phyloP scores from a whole-genome alignment of 2,329 filamentous ascomycete genomes.

The Cyphellophora attinorum region DNA sequence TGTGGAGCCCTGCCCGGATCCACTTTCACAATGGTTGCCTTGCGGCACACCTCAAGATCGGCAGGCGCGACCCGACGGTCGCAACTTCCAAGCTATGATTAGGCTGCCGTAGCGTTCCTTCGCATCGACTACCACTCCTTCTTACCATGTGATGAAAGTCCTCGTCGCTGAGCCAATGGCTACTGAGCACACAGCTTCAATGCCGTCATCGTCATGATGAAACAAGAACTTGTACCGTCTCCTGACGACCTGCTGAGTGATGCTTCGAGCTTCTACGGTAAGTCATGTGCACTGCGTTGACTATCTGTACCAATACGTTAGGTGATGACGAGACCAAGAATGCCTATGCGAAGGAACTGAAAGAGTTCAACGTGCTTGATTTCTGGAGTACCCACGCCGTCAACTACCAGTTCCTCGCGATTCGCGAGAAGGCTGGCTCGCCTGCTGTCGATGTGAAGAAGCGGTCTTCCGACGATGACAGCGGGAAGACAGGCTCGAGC shows the following conservation, averaged over 20 bases:
- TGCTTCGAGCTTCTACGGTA: constrained; percentile 37
- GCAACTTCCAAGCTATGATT: too few species aligned
- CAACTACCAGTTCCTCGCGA: constrained; percentile 13
- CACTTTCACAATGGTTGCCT: too few species aligned
- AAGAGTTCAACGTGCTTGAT: constrained; percentile 38
- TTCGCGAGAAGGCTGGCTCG: constrained; percentile 4
- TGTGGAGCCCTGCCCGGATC: too few species aligned
- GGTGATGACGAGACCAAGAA: constrained; percentile 45
- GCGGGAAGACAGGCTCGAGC: constrained; percentile 1
- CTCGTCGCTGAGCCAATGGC: too few species aligned
- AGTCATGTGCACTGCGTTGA: background rate
- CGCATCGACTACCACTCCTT: too few species aligned
- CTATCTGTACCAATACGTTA: constrained; percentile 22
- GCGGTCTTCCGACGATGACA: too few species aligned
- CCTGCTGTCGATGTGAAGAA: too few species aligned
- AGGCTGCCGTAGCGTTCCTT: too few species aligned
- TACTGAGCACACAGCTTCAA: too few species aligned
- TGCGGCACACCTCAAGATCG: too few species aligned
- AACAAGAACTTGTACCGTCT: constrained; percentile 2
- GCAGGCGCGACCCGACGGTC: too few species aligned
- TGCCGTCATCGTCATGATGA: background rate
- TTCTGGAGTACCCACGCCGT: constrained; percentile 36
- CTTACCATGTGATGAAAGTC: too few species aligned
- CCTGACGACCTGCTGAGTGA: constrained; percentile 27
- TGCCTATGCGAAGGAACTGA: constrained; percentile 40